A percentile compares a stretch with the other conserved stretches of the same genome.
phyloP scores from a whole-genome alignment of 345 rosid genomes.

The Euphorbia tirucalli region DNA sequence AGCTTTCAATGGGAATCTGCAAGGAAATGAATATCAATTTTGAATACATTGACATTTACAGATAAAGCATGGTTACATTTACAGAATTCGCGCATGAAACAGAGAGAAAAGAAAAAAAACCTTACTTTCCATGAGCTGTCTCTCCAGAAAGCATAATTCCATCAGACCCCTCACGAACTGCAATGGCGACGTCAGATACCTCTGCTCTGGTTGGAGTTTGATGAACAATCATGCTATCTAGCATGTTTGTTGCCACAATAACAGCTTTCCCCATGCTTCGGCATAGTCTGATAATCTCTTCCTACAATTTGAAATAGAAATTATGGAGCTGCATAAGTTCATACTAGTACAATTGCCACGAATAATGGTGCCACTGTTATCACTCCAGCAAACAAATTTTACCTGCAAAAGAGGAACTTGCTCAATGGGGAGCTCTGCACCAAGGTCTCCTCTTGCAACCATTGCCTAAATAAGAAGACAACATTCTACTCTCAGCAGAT shows the following conservation, averaged over 20 bases:
- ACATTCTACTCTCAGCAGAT: conserved; percentile 15
- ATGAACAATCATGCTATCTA: conserved; percentile 99
- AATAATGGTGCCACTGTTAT: background rate
- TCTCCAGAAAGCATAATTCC: conserved; percentile 99
- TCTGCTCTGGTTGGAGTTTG: conserved; percentile 98
- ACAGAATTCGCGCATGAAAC: background rate
- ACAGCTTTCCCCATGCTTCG: conserved; percentile 99
- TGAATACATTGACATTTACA: background rate
- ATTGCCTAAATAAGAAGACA: conserved; percentile 60
- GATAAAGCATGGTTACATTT: background rate
- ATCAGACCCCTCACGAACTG: conserved; percentile 98
- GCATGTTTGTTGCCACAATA: conserved; percentile 97
- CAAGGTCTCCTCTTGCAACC: conserved; percentile 99
- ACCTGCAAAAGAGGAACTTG: conserved; percentile 99
- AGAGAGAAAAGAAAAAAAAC: background rate
- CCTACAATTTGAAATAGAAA: conserved; percentile 45
- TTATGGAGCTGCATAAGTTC: background rate
- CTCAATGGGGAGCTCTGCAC: conserved; percentile 99
- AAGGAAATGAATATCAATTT: conserved; percentile 19
- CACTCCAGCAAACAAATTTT: conserved; percentile 27
- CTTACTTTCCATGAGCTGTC: conserved; percentile 99
- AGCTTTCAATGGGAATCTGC: conserved; percentile 89
- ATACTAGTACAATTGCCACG: background rate
- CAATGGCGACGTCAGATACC: conserved; percentile 98
- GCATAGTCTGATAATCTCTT: conserved; percentile 79